Percentiles rank a stretch among this genome's conserved stretches.
Conservation (phyloP, 164 flowering plant genomes). For the Akebia trifoliata region DNA sequence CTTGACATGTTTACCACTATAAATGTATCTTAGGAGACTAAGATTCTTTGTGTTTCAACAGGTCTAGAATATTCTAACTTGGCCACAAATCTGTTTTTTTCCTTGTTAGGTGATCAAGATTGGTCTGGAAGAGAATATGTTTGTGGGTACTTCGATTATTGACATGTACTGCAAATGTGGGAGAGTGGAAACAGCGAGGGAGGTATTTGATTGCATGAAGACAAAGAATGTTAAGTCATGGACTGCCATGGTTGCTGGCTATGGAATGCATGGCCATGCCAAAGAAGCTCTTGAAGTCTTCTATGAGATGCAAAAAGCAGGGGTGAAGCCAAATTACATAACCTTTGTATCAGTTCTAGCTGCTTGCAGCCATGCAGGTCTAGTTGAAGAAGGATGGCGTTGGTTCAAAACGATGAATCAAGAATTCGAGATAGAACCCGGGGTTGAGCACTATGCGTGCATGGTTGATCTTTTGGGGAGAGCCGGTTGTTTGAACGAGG, state of each 20-base stretch:
- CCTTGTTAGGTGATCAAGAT: conserved; percentile 48
- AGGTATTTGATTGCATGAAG: conserved; percentile 51
- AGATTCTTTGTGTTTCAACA: background rate
- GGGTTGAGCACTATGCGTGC: conserved; percentile 77
- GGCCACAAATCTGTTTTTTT: background rate
- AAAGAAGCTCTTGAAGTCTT: conserved; percentile 63
- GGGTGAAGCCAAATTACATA: conserved; percentile 63
- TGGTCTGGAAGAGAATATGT: conserved; percentile 51
- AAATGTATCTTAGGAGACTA: too few relatives aligned
- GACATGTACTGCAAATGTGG: conserved; percentile 97
- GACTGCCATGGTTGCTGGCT: conserved; percentile 84
- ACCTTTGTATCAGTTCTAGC: conserved; percentile 79
- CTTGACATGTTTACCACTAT: too few relatives aligned
- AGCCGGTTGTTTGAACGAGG: conserved; percentile 55
- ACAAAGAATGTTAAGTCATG: conserved; percentile 73
- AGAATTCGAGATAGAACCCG: conserved; percentile 54
- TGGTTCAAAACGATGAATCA: conserved; percentile 63
- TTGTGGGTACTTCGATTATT: conserved; percentile 71
- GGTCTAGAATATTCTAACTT: background rate
- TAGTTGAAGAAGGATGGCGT: conserved; percentile 66
- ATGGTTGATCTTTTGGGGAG: conserved; percentile 92
- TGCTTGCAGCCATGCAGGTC: conserved; percentile 84
- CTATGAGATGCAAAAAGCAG: conserved; percentile 44
- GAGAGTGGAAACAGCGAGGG: conserved; percentile 56
- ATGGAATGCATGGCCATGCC: conserved; percentile 77